These are phyloP conservation scores for Gnetum montanum DNA, from an alignment of 75 land plant genomes.

Conservation along the genomic window DNA sequence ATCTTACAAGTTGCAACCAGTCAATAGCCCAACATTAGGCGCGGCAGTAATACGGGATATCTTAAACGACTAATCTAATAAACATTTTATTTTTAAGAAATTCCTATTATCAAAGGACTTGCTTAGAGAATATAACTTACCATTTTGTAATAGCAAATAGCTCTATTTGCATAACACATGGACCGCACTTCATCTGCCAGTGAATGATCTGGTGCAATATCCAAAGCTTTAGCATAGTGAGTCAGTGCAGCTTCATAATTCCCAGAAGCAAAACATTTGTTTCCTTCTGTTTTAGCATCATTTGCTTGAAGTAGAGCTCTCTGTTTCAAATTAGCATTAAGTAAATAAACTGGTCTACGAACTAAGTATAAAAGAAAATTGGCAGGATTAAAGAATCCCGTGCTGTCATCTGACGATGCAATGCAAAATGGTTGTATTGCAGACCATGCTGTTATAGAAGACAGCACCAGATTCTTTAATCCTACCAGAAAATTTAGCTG, in stretches of 20 bases:
- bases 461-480: no score
- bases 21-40: no score
- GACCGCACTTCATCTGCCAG: constrained; percentile 43
- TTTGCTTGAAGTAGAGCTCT: constrained; percentile 51
- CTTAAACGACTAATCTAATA: no score
- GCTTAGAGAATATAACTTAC: constrained; percentile 36
- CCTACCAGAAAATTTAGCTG: no score
- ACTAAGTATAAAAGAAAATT: not conserved
- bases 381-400: no score
- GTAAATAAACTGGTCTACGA: not conserved
- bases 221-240: constrained; percentile 53
- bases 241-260: constrained; percentile 57
- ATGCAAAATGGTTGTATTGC: no score
- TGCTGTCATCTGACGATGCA: not conserved
- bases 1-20: no score
- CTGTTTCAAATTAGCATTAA: constrained; percentile 21
- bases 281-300: constrained; percentile 65
- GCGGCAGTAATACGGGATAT: no score
- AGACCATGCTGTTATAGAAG: not conserved
- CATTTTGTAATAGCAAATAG: constrained; percentile 51
- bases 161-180: constrained; percentile 73
- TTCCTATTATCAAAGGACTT: no score
- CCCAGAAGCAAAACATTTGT: constrained; percentile 42
- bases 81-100: no score
- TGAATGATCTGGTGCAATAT: constrained; percentile 39